A percentile compares a stretch with the other conserved stretches of the same genome.
Conservation (phyloP, 2,329 filamentous ascomycete genomes). For the Pseudogymnoascus verrucosus region DNA sequence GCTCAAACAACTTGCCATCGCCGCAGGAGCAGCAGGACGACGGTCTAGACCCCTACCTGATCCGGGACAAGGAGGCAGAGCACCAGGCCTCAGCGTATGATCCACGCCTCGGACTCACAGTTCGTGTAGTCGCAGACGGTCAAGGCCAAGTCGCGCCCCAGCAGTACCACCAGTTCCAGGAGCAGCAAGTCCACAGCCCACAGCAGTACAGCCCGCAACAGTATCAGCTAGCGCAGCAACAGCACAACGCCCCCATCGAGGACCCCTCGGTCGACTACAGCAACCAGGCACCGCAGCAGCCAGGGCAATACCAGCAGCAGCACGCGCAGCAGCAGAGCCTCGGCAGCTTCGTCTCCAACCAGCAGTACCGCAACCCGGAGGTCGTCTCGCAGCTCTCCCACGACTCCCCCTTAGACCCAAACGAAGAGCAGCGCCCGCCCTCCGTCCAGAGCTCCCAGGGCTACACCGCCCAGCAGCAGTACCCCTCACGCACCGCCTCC, state of each 20-base stretch:
- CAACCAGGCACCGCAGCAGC: conserved; percentile 11
- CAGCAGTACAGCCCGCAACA: conserved; percentile 11
- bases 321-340: conserved; percentile 26
- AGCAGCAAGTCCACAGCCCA: conserved; percentile 17
- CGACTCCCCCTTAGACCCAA: conserved; percentile 43
- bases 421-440: conserved; percentile 24
- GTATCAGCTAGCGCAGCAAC: conserved; percentile 23
- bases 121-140: conserved; percentile 15
- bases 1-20: conserved; percentile 23
- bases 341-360: conserved; percentile 28
- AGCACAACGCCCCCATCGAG: conserved; percentile 15
- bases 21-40: conserved; percentile 24
- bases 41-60: conserved; percentile 24
- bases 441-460: conserved; percentile 20
- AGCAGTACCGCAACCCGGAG: conserved; percentile 42
- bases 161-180: conserved; percentile 28
- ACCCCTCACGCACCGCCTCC: not conserved
- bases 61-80: conserved; percentile 18
- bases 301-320: conserved; percentile 27
- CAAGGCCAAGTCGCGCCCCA: conserved; percentile 26
- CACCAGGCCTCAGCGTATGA: conserved; percentile 8
- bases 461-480: not conserved
- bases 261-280: not conserved
- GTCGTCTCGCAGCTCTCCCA: conserved; percentile 55
- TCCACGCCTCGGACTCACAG: conserved; percentile 11